These are phyloP conservation scores for Lentinula detonsa DNA, from an alignment of 768 basidiomycete genomes.

Conservation along the genomic window DNA sequence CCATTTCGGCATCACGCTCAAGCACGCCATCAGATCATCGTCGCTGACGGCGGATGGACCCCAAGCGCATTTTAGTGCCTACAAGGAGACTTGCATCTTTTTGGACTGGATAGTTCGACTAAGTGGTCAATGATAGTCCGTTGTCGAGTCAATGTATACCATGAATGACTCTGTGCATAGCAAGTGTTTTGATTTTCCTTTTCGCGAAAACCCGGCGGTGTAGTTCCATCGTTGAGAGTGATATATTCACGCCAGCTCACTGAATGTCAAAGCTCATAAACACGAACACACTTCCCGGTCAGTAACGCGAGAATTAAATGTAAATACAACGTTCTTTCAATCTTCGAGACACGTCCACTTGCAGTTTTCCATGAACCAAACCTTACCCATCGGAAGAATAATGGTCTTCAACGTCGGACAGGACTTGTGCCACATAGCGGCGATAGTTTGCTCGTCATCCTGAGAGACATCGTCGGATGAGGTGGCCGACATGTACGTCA, in stretches of 20 bases:
- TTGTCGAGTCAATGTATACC: too few relatives aligned
- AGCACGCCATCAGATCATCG: constrained; percentile 29
- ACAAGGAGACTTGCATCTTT: too few relatives aligned
- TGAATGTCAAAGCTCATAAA: too few relatives aligned
- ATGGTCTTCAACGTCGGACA: constrained; percentile 61
- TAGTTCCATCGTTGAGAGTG: too few relatives aligned
- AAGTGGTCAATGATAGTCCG: too few relatives aligned
- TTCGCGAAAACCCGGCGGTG: too few relatives aligned
- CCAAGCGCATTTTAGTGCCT: constrained; percentile 23
- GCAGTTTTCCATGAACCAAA: constrained; percentile 40
- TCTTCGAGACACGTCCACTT: constrained; percentile 6
- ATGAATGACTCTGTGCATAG: too few relatives aligned
- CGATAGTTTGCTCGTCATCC: constrained; percentile 44
- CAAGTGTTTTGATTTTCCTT: too few relatives aligned
- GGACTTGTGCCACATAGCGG: constrained; percentile 45
- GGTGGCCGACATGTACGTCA: constrained; percentile 55
- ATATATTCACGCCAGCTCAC: too few relatives aligned
- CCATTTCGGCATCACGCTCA: not conserved
- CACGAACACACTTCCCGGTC: too few relatives aligned
- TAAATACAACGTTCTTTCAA: not conserved
- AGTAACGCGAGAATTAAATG: too few relatives aligned
- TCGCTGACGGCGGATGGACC: constrained; percentile 41
- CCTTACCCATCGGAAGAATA: constrained; percentile 54
- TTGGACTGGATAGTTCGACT: too few relatives aligned
- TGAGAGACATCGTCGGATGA: constrained; percentile 13